These are phyloP conservation scores for Ustulina deusta DNA, from an alignment of 2,329 filamentous ascomycete genomes.

Conservation along the genomic window DNA sequence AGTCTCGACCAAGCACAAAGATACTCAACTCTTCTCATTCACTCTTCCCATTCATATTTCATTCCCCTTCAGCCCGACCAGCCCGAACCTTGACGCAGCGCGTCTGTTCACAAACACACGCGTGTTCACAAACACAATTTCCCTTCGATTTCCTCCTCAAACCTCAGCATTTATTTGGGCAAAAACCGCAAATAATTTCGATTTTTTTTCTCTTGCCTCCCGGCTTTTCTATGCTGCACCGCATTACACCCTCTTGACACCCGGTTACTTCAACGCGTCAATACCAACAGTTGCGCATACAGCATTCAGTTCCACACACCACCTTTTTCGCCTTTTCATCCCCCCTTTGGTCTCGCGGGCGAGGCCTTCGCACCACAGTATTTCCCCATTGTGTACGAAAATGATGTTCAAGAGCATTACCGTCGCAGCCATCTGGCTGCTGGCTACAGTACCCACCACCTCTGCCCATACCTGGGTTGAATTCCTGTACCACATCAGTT, in stretches of 20 bases:
- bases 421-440: constrained; percentile 43
- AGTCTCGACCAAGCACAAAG: constrained; percentile 42
- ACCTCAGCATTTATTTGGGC: constrained; percentile 27
- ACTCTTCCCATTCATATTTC: too few species aligned
- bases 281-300: constrained; percentile 10
- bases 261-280: background rate
- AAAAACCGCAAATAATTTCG: constrained; percentile 28
- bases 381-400: constrained; percentile 17
- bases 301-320: constrained; percentile 7
- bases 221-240: constrained; percentile 6
- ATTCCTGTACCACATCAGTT: constrained; percentile 75
- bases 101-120: constrained; percentile 39
- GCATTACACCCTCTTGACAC: background rate
- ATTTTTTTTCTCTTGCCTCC: constrained; percentile 15
- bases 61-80: constrained; percentile 37
- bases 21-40: constrained; percentile 40
- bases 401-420: constrained; percentile 41
- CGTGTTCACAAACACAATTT: constrained; percentile 23
- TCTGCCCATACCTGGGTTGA: constrained; percentile 86
- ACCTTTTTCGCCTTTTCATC: constrained; percentile 7
- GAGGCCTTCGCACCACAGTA: constrained; percentile 34
- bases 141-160: constrained; percentile 22
- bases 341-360: constrained; percentile 43
- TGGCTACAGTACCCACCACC: constrained; percentile 51
- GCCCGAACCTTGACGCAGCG: constrained; percentile 37